Evolutionary conservation across 2,329 filamentous ascomycete species (phyloP), one percentile per base, ranked within the genome.

Genomic region (Tolypocladium paradoxum): DNA sequence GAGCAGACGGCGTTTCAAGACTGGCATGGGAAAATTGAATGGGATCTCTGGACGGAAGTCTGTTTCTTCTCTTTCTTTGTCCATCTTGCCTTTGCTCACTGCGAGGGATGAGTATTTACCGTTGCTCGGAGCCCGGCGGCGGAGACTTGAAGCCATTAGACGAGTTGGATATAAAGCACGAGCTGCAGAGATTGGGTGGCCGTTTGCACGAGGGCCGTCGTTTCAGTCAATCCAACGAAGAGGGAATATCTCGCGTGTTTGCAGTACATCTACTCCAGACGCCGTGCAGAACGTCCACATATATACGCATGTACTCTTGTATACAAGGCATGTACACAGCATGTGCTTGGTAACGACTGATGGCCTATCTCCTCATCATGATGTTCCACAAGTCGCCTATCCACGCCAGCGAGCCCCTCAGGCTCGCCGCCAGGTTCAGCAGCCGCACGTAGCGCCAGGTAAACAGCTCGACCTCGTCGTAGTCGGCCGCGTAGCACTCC

Each of bases 401-500:
- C 66, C 76, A 76, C 2, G 77, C 81, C 35, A 66, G 55, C 81
- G 79, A 85, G 0, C 81, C 81, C 57, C 74, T 72, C 12, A 73
- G 61, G 34, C 59, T 61, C 56, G 76, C 73, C 36, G 78, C 60
- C 33, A 71, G 61, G 61, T 84, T 82, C 57, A 86, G 48, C 54
- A 84, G 57, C 40, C 68, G 66, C 2, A 86, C 64, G 52, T 82
- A 73, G 38, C 78, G 73, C 54, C 72, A 68, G 27, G 74, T 71
- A 60, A 84, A 85, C 2, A 71, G 64, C 60, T 86, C 83, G 18
- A 73, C 71, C 55, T 78, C 72, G 54, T 76, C 70, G 59, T 76
- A 81, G 59, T 85, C 81, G 57, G 82, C 70, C 0, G 74, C 81
- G 63, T 81, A 83, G 46, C 76, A 70, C 62, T 87, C 84, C 77